Percentiles rank a stretch among this genome's conserved stretches.
These are phyloP conservation scores for Saposhnikovia divaricata DNA, from an alignment of 129 eudicot genomes.

Conservation along the genomic window DNA sequence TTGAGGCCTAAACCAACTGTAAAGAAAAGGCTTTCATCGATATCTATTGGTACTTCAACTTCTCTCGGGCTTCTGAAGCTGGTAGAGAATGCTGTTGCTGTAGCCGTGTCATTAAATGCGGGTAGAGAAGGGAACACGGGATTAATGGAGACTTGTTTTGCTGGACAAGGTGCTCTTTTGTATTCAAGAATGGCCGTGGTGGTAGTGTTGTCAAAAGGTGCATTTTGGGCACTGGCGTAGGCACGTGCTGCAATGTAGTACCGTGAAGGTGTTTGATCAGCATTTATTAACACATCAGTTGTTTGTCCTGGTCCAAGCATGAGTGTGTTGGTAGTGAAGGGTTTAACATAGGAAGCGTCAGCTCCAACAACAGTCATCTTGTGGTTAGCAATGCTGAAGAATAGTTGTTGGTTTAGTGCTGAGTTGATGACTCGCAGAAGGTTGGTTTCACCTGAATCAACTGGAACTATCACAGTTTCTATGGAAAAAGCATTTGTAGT, in stretches of 20 bases:
- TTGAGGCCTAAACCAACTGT: slow-evolving; percentile 30
- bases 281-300: slow-evolving; percentile 31
- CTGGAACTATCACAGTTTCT: slow-evolving; percentile 26
- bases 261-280: slow-evolving; percentile 23
- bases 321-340: slow-evolving; percentile 28
- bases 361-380: slow-evolving; percentile 39
- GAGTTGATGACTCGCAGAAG: slow-evolving; percentile 42
- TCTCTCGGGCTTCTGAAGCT: slow-evolving; percentile 21
- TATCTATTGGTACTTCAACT: slow-evolving; percentile 16
- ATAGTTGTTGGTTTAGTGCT: slow-evolving; percentile 43
- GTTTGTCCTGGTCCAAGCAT: slow-evolving; percentile 58
- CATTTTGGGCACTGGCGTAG: slow-evolving; percentile 27
- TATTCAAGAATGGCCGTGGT: slow-evolving; percentile 45
- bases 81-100: slow-evolving; percentile 23
- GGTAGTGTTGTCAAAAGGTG: slow-evolving; percentile 41
- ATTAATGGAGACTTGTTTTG: background rate
- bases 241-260: slow-evolving; percentile 50
- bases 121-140: slow-evolving; percentile 33
- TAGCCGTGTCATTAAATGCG: slow-evolving; percentile 34
- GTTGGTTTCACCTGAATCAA: slow-evolving; percentile 27
- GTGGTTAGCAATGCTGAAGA: slow-evolving; percentile 41
- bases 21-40: slow-evolving; percentile 29
- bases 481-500: background rate
- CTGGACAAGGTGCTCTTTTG: slow-evolving; percentile 15
- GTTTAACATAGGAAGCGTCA: slow-evolving; percentile 37